phyloP scores from a whole-genome alignment of 2,329 filamentous ascomycete genomes.

The Neofusicoccum ribis region DNA sequence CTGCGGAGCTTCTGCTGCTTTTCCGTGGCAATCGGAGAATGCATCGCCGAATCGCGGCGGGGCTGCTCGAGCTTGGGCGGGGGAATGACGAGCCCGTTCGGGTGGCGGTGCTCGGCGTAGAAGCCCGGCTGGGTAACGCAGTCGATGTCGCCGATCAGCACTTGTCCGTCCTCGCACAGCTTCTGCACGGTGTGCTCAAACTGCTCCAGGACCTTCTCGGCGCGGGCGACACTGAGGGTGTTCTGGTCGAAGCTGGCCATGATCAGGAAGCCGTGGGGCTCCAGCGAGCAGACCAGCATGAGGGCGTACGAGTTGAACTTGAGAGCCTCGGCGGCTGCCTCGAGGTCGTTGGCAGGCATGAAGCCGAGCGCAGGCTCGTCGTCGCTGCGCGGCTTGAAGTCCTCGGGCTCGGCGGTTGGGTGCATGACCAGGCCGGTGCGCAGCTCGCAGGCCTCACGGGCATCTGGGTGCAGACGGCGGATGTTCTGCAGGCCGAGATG shows the following conservation, averaged over 20 bases:
- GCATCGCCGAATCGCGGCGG: too few relatives aligned
- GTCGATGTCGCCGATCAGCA: conserved; percentile 16
- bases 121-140: too few relatives aligned
- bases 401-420: conserved; percentile 21
- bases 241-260: conserved; percentile 67
- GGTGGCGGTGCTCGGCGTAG: too few relatives aligned
- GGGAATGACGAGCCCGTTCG: too few relatives aligned
- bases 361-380: conserved; percentile 52
- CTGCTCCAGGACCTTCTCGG: conserved; percentile 55
- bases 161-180: conserved; percentile 52
- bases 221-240: conserved; percentile 53
- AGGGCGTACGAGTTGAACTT: conserved; percentile 61
- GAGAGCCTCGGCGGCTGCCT: conserved; percentile 61
- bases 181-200: conserved; percentile 53
- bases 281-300: conserved; percentile 65
- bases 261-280: conserved; percentile 56
- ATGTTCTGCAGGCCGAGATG: conserved; percentile 42
- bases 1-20: conserved; percentile 30
- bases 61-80: too few relatives aligned
- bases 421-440: conserved; percentile 42
- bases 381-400: conserved; percentile 6
- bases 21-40: too few relatives aligned
- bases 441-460: conserved; percentile 34
- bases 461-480: conserved; percentile 42
- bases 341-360: conserved; percentile 57